phyloP scores from a whole-genome alignment of 176 grass and related monocot species.

The Cenchrus purpureus region DNA sequence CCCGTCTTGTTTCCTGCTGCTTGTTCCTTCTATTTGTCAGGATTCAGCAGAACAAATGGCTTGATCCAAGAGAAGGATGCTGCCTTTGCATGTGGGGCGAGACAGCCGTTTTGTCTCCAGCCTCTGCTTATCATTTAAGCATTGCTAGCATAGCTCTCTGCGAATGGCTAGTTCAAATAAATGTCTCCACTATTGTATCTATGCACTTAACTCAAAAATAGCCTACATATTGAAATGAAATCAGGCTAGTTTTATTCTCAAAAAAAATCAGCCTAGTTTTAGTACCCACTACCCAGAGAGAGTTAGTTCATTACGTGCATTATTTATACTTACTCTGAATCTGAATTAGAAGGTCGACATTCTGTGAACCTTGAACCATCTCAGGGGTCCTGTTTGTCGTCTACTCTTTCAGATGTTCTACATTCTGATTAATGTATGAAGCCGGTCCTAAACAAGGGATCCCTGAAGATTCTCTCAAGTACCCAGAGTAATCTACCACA shows the following conservation, averaged over 20 bases:
- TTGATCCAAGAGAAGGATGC: constrained; percentile 26
- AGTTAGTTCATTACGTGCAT: background rate
- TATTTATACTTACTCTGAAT: background rate
- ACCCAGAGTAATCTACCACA: constrained; percentile 21
- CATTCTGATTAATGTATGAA: constrained; percentile 22
- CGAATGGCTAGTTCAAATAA: background rate
- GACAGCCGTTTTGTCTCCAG: constrained; percentile 30
- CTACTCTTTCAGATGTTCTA: constrained; percentile 6
- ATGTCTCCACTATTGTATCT: background rate
- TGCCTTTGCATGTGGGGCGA: constrained; percentile 17
- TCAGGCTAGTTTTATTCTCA: background rate
- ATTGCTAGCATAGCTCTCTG: background rate
- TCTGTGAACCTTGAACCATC: constrained; percentile 24
- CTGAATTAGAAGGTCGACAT: background rate
- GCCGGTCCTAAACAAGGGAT: constrained; percentile 41
- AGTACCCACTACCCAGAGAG: background rate
- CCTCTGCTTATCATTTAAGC: background rate
- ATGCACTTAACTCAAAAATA: background rate
- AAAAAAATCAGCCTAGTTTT: background rate
- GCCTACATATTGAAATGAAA: background rate
- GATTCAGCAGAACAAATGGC: background rate
- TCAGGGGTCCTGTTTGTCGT: background rate
- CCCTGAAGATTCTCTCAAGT: constrained; percentile 39
- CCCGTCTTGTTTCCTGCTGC: constrained; percentile 44
- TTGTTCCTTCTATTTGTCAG: constrained; percentile 53